phyloP scores from a whole-genome alignment of 78 protist species.

The Dictyostelium intermedium region DNA sequence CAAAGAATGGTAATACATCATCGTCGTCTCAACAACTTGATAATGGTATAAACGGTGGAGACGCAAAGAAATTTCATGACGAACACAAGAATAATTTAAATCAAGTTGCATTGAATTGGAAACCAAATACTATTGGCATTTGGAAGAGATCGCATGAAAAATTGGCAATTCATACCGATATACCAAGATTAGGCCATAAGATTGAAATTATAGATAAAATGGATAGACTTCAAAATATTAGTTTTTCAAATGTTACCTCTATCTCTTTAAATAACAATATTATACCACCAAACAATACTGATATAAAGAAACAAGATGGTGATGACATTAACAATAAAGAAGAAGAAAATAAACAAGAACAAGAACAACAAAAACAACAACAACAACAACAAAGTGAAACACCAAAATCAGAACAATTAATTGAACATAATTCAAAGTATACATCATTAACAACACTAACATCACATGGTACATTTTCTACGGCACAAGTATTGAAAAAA shows the following conservation, averaged over 20 bases:
- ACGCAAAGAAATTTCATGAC: conserved; percentile 11
- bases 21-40: neutral
- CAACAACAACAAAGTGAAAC: neutral
- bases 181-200: conserved; percentile 71
- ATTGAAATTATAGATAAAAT: conserved; percentile 67
- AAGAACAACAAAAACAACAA: neutral
- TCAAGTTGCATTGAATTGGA: conserved; percentile 76
- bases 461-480: conserved; percentile 31
- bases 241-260: conserved; percentile 32
- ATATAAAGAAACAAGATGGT: neutral
- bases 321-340: neutral
- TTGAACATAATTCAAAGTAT: conserved; percentile 18
- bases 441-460: conserved; percentile 65
- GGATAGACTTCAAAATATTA: conserved; percentile 15
- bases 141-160: conserved; percentile 77
- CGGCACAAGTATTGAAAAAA: conserved; percentile 55
- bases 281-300: neutral
- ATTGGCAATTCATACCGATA: conserved; percentile 73
- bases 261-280: neutral
- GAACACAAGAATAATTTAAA: conserved; percentile 73
- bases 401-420: neutral
- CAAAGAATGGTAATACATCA: neutral
- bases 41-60: neutral
- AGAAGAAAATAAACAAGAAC: neutral
- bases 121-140: conserved; percentile 51